Evolutionary conservation across 352 stramenopile genomes (phyloP).

Genomic region (Phytophthora fragariae): DNA sequence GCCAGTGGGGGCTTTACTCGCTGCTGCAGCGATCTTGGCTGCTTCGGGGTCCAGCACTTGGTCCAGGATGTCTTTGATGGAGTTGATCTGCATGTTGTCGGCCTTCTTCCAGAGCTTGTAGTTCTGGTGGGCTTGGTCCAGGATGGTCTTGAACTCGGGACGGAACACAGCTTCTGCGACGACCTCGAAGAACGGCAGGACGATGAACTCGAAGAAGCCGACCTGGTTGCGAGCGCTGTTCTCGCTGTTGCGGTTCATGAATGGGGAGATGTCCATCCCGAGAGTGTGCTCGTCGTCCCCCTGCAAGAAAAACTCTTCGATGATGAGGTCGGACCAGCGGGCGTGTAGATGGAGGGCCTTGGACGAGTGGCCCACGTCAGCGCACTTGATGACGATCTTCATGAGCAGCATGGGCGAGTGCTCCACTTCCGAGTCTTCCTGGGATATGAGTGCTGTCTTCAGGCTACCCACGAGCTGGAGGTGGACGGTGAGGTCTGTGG

Average conservation of each 20-base stretch:
- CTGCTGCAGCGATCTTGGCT: constrained; percentile 18
- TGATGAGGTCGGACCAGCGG: constrained; percentile 92
- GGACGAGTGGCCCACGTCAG: constrained; percentile 94
- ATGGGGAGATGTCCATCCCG: constrained; percentile 90
- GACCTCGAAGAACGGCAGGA: constrained; percentile 84
- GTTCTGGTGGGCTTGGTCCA: constrained; percentile 84
- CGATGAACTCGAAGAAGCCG: constrained; percentile 89
- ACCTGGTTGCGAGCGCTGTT: constrained; percentile 89
- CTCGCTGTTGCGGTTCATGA: constrained; percentile 92
- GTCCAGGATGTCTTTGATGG: constrained; percentile 86
- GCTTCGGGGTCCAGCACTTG: constrained; percentile 69
- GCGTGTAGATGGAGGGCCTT: constrained; percentile 85
- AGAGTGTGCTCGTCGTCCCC: constrained; percentile 93
- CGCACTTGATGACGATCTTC: constrained; percentile 90
- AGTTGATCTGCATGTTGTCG: constrained; percentile 84
- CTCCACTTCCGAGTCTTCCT: constrained; percentile 74
- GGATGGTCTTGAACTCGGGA: constrained; percentile 78
- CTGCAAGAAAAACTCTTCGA: constrained; percentile 96
- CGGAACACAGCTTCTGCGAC: constrained; percentile 80
- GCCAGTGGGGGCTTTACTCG: constrained; percentile 3
- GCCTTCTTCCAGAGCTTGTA: constrained; percentile 88
- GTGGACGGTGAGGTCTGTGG: constrained; percentile 85
- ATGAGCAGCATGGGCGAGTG: constrained; percentile 87
- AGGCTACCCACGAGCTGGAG: constrained; percentile 81
- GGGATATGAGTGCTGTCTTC: constrained; percentile 83